Evolutionary conservation across 495 filamentous ascomycete genomes (phyloP), one percentile per base, ranked within the genome.

Genomic region (Aspergillus asperescens): DNA sequence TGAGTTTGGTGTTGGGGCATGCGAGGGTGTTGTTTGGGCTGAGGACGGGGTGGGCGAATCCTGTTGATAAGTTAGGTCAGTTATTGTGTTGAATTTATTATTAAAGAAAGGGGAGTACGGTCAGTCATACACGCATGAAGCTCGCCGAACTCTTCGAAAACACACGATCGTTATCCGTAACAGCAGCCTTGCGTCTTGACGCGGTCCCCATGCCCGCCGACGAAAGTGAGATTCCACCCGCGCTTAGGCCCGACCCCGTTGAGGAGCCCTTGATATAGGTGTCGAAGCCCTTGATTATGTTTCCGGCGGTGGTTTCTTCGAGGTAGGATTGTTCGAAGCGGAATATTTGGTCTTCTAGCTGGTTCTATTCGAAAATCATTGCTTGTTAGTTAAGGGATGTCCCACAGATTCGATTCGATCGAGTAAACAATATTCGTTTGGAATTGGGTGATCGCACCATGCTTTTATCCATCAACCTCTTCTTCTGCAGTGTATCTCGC

Each of bases 201-300:
- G 59, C 59, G 16, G 9, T 66, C 8, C 60, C 66, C 16, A 61
- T 55, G 12, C 68, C 58, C 5, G 63, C 58, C 5, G 61, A 58
- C 7, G 63, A 54, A 69, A 88, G 54, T 77, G 81, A 62, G 9
- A 71, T 55, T 1, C 64, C 68, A n/a, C 67, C 60, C 2, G 63
- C 66, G 28, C 62, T 62, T 32, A 66, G 60, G 45, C 56, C 63
- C 2, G 67, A 56, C 19, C 56, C 55, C 54, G 65, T 76, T 0
- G 77, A 74, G 6, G 81, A 79, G 41, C 89, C 89, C 64, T 98
- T 98, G 73, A 95, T 92, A 69, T 96, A 97, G 58, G 87, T 92
- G 64, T 98, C 93, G 69, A 97, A 98, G 34, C 93, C 93, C 55
- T 84, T 88, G 70, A 98, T 90, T 63, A 98, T 97, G 73, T 98